phyloP scores from a whole-genome alignment of 306 rosid species.

The Lathyrus tuberosus region DNA sequence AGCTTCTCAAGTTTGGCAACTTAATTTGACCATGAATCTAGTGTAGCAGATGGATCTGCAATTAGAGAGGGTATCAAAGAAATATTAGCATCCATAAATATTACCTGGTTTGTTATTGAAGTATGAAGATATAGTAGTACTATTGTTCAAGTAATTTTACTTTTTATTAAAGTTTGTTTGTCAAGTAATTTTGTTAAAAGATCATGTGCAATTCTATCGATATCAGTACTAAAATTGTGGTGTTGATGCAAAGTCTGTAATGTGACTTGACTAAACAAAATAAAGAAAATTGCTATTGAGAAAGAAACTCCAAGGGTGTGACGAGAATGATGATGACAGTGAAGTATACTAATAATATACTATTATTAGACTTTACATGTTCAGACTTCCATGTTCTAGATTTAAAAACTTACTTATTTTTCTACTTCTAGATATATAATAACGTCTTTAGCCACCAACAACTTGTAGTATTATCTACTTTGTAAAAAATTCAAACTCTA shows the following conservation, averaged over 20 bases:
- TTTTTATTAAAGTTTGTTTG: neutral
- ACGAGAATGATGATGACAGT: too few relatives aligned
- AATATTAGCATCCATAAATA: slow-evolving; percentile 87
- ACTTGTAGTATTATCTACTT: slow-evolving; percentile 17
- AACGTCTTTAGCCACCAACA: slow-evolving; percentile 1
- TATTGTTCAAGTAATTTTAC: too few relatives aligned
- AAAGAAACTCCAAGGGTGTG: too few relatives aligned
- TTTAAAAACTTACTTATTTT: neutral
- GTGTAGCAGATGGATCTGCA: slow-evolving; percentile 60
- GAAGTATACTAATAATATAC: too few relatives aligned
- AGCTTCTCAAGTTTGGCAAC: slow-evolving; percentile 69
- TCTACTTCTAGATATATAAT: slow-evolving; percentile 14
- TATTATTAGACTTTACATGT: neutral
- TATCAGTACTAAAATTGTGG: neutral
- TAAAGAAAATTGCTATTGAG: slow-evolving; percentile 2
- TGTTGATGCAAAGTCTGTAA: neutral
- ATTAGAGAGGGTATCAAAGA: slow-evolving; percentile 66
- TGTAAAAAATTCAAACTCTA: too few relatives aligned
- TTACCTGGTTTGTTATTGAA: too few relatives aligned
- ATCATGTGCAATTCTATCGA: neutral
- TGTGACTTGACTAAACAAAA: slow-evolving; percentile 23
- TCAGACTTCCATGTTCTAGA: neutral
- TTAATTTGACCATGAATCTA: slow-evolving; percentile 67
- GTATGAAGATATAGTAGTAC: too few relatives aligned
- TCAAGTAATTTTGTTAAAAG: neutral